Evolutionary conservation across 768 basidiomycete genomes (phyloP).

Genomic region (Inosperma sp.): DNA sequence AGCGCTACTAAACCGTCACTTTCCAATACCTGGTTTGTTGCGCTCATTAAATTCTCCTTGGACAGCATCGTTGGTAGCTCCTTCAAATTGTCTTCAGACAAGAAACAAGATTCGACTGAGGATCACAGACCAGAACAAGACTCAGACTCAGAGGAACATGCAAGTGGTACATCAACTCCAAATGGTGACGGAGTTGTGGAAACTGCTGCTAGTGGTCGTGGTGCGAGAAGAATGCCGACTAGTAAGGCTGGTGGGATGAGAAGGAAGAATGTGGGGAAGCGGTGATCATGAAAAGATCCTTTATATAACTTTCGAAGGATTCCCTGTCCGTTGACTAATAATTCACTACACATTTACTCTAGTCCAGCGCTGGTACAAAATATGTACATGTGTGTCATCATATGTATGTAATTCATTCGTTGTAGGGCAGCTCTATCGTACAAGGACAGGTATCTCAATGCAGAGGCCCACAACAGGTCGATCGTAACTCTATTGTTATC

Average conservation of each 20-base stretch:
- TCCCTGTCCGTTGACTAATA: too few species aligned
- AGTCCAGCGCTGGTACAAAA: too few species aligned
- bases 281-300: conserved; percentile 27
- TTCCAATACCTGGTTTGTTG: conserved; percentile 65
- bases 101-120: conserved; percentile 13
- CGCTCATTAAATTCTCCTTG: conserved; percentile 37
- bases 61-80: conserved; percentile 25
- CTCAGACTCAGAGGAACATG: conserved; percentile 39
- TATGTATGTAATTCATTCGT: too few species aligned
- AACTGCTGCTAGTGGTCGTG: conserved; percentile 23
- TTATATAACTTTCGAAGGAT: background rate
- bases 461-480: too few species aligned
- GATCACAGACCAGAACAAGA: conserved; percentile 27
- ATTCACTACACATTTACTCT: background rate
- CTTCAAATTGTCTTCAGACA: conserved; percentile 3
- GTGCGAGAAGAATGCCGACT: conserved; percentile 35
- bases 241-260: conserved; percentile 60
- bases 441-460: too few species aligned
- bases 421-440: too few species aligned
- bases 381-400: too few species aligned
- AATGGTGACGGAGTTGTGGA: conserved; percentile 40
- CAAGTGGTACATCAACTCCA: conserved; percentile 41
- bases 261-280: conserved; percentile 52
- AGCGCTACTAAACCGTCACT: conserved; percentile 56
- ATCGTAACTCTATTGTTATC: too few species aligned